Evolutionary conservation across 129 eudicot species (phyloP), one percentile per base, ranked within the genome.

Genomic region (Saussurea involucrata): DNA sequence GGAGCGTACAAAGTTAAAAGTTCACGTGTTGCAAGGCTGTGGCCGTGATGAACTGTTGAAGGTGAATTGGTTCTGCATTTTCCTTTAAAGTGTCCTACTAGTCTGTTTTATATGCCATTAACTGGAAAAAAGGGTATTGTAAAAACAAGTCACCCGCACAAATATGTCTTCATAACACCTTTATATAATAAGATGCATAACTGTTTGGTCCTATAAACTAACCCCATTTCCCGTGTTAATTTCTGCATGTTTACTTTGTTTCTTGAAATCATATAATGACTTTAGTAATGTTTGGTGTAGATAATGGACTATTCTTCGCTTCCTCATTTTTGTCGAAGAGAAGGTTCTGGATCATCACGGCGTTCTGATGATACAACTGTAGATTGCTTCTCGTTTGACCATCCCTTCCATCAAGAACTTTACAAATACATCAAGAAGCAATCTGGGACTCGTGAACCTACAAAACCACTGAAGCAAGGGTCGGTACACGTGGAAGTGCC

Each of bases 281-380:
- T 49, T 24, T 66, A 66, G 27, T 64, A 6, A 68, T 18, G 61
- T 76, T 36, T 74, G 32, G 25, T 82, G 65, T 77, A 89, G 95
- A 84, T 89, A 84, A 89, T 89, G 95, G 95, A 89, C 63, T 83
- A 84, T 71, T 77, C 88, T 68, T 74, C 91, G 60, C 91, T 89
- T 12, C 94, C 94, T 25, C 91, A 86, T 77, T 89, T 89, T 80
- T 86, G 94, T 77, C 88, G 87, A 81, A 83, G 77, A 76, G 83
- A 87, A 84, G 69, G 81, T n/a, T 81, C 90, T 20, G 88, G 93
- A 24, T 76, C 91, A 58, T 89, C 91, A 0, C 76, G 81, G 11
- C 71, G 85, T 68, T 69, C 71, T 40, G 75, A 65, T 27, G 75
- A 66, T 36, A 21, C 71, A 68, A 53, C 76, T 2, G 82, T 53